phyloP scores from a whole-genome alignment of 2,329 filamentous ascomycete genomes.

The Ambrosiella beaveri region DNA sequence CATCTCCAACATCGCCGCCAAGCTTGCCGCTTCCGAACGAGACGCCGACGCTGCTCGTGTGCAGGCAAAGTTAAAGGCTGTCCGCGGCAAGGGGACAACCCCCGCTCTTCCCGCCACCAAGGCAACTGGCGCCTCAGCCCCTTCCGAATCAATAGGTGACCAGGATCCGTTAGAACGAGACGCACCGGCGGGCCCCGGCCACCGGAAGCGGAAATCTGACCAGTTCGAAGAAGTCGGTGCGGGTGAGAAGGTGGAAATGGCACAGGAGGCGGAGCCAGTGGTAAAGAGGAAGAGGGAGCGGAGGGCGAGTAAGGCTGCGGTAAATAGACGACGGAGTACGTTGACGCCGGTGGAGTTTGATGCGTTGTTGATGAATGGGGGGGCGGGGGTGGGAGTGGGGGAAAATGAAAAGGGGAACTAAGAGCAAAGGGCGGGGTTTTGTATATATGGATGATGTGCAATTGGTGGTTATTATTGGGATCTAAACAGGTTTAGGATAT shows the following conservation, averaged over 20 bases:
- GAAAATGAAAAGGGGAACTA: neutral
- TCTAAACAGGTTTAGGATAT: constrained; percentile 4
- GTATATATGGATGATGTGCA: neutral
- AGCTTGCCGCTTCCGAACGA: constrained; percentile 44
- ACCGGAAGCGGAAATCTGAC: constrained; percentile 11
- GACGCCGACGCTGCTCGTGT: constrained; percentile 47
- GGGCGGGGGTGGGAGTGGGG: neutral
- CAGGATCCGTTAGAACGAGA: constrained; percentile 24
- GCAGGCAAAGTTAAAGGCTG: constrained; percentile 43
- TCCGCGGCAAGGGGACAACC: constrained; percentile 20
- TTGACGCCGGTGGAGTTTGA: constrained; percentile 60
- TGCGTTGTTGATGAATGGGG: constrained; percentile 2
- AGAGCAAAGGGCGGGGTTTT: neutral
- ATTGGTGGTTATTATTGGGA: neutral
- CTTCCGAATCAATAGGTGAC: constrained; percentile 14
- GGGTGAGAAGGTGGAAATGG: constrained; percentile 13
- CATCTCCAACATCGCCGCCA: constrained; percentile 44
- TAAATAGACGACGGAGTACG: constrained; percentile 49
- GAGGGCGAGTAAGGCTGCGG: constrained; percentile 37
- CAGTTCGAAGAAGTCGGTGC: constrained; percentile 8
- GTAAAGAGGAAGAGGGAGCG: constrained; percentile 33
- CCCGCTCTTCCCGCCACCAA: neutral
- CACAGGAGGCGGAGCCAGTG: constrained; percentile 13
- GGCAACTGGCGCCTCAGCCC: neutral
- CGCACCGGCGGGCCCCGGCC: constrained; percentile 12